These are phyloP conservation scores for Nicotiana attenuata DNA, from an alignment of 257 asterid species.

Conservation along the genomic window DNA sequence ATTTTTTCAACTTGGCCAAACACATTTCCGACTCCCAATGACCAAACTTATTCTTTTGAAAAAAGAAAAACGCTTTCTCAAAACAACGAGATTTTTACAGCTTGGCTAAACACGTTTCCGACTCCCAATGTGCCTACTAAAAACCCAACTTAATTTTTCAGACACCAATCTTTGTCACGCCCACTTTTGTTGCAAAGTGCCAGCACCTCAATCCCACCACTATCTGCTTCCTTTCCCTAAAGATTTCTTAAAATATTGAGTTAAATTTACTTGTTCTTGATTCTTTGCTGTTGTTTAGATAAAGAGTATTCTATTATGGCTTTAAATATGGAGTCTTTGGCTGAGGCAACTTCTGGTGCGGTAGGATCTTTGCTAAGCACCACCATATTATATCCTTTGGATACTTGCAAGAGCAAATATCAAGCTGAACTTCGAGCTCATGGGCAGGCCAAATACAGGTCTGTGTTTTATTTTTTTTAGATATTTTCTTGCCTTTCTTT, in stretches of 20 bases:
- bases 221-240: neutral
- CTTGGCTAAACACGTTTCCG: no score
- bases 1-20: no score
- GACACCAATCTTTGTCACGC: neutral
- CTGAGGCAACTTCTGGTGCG: constrained; percentile 93
- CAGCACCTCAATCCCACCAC: neutral
- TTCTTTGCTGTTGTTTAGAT: neutral
- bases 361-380: constrained; percentile 87
- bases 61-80: no score
- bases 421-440: constrained; percentile 88
- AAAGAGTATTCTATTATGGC: constrained; percentile 7
- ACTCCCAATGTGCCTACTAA: constrained; percentile 13
- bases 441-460: constrained; percentile 74
- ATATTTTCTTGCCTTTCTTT: neutral
- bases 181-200: neutral
- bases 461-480: neutral
- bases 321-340: constrained; percentile 58
- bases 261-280: neutral
- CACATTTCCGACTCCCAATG: no score
- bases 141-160: neutral
- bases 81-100: no score
- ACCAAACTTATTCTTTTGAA: no score
- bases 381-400: constrained; percentile 81
- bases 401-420: constrained; percentile 88
- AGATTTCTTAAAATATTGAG: neutral